Evolutionary conservation across 306 rosid genomes (phyloP), one percentile per base, ranked within the genome.

Genomic region (Ormosia semicastrata): DNA sequence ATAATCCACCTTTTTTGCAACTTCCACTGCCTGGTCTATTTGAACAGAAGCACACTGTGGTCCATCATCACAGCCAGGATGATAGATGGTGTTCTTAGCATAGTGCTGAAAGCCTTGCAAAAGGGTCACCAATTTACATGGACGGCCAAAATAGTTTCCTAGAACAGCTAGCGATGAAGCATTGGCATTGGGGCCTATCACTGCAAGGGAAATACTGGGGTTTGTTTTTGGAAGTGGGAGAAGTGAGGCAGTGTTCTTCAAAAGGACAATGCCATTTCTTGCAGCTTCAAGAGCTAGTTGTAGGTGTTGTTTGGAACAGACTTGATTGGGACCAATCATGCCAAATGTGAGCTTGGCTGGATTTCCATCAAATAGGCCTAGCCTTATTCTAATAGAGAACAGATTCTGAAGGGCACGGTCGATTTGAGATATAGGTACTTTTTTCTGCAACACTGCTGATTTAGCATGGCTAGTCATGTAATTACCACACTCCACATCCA

Each of bases 101-200:
- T 90, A 91, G 57, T 83, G 81, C 52, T 50, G 89, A 73, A 95
- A 77, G 7, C 88, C 98, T 71, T 88, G 83, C 43, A 95, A 82
- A 77, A 93, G 87, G 1, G 94, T 89, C 11, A 91, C 58, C 2
- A 29, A n/a, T 76, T 78, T 93, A 86, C 99, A 95, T 11, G 99
- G 97, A 70, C 84, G 90, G 60, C 99, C 99, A 7, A 84, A 91
- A 63, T 95, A 95, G 88, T 93, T 92, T 82, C 99, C 99, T 0
- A 82, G 82, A 69, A 95, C 97, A 33, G 88, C 86, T n/a, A 73
- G 53, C 0, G 79, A 67, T 2, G 93, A 77, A 59, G 90, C 69
- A 76, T 95, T 86, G 82, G 92, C 97, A 71, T 92, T 92, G 58
- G 98, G 98, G 76, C 99, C 98, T 5, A 95, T 92, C 3, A 95